These are phyloP conservation scores for Neurospora terricola DNA, from an alignment of 495 filamentous ascomycete species.

Conservation along the genomic window DNA sequence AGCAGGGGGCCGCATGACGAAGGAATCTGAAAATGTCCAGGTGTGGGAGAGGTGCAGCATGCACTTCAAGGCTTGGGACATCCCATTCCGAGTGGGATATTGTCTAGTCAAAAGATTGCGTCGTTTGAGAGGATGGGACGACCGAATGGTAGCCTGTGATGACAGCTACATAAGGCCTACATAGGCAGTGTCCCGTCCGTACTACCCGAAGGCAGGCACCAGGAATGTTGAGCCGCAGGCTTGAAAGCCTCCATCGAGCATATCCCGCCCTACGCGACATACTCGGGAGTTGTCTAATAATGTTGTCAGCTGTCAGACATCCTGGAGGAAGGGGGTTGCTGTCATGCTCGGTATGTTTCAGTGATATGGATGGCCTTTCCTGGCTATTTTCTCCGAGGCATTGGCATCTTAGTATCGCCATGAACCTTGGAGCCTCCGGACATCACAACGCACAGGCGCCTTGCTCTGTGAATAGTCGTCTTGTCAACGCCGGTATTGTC, in stretches of 20 bases:
- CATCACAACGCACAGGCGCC: neutral
- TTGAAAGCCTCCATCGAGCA: neutral
- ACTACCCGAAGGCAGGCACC: neutral
- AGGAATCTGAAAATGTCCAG: neutral
- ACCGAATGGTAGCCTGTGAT: neutral
- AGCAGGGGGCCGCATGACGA: neutral
- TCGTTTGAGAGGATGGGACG: neutral
- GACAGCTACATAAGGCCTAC: neutral
- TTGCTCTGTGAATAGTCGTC: neutral
- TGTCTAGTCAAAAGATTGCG: neutral
- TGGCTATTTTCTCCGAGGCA: neutral
- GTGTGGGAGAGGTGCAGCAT: neutral
- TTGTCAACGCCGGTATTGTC: neutral
- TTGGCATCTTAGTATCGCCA: neutral
- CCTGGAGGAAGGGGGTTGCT: neutral
- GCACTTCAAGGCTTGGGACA: neutral
- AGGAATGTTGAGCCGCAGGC: neutral
- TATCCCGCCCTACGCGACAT: neutral
- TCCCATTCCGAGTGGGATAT: neutral
- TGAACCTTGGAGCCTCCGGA: neutral
- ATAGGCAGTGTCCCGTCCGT: neutral
- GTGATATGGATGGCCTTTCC: neutral
- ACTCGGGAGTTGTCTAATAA: neutral
- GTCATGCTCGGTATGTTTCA: neutral
- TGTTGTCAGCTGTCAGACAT: neutral